Evolutionary conservation across 2,329 filamentous ascomycete genomes (phyloP).

Genomic region (Coniochaeta prunicola): DNA sequence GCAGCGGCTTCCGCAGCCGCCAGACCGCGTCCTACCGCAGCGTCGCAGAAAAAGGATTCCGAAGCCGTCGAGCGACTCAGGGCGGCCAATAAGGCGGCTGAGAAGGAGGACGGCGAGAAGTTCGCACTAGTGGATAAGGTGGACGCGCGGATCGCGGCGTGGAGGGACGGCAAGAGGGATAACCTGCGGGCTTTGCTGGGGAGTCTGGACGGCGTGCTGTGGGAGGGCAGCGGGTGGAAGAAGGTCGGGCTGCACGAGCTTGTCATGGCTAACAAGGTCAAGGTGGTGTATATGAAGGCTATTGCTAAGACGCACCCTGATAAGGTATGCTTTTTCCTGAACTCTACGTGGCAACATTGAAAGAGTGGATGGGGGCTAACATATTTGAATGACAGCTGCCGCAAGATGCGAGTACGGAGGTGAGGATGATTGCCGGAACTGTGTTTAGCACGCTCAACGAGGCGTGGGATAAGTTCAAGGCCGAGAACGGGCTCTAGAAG

Average conservation of each 20-base stretch:
- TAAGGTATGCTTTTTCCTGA: slow-evolving; percentile 59
- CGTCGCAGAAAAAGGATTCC: slow-evolving; percentile 38
- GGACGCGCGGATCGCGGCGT: slow-evolving; percentile 68
- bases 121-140: slow-evolving; percentile 83
- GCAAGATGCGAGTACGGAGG: slow-evolving; percentile 57
- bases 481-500: slow-evolving; percentile 54
- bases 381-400: slow-evolving; percentile 43
- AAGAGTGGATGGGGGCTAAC: slow-evolving; percentile 7
- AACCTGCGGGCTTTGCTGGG: slow-evolving; percentile 84
- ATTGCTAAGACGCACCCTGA: slow-evolving; percentile 98
- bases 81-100: slow-evolving; percentile 77
- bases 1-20: slow-evolving; percentile 40
- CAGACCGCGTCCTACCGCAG: slow-evolving; percentile 33
- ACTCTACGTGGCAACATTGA: background rate
- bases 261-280: slow-evolving; percentile 89
- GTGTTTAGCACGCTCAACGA: slow-evolving; percentile 65
- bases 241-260: slow-evolving; percentile 92
- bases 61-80: slow-evolving; percentile 79
- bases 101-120: slow-evolving; percentile 84
- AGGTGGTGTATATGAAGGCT: slow-evolving; percentile 98
- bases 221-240: slow-evolving; percentile 92
- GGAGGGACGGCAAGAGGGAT: slow-evolving; percentile 88
- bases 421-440: slow-evolving; percentile 56
- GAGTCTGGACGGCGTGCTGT: slow-evolving; percentile 82
- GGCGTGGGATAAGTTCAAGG: slow-evolving; percentile 67